Evolutionary conservation across 139 green algal species (phyloP).

Genomic region (Auxenochlorella pyrenoidosa): DNA sequence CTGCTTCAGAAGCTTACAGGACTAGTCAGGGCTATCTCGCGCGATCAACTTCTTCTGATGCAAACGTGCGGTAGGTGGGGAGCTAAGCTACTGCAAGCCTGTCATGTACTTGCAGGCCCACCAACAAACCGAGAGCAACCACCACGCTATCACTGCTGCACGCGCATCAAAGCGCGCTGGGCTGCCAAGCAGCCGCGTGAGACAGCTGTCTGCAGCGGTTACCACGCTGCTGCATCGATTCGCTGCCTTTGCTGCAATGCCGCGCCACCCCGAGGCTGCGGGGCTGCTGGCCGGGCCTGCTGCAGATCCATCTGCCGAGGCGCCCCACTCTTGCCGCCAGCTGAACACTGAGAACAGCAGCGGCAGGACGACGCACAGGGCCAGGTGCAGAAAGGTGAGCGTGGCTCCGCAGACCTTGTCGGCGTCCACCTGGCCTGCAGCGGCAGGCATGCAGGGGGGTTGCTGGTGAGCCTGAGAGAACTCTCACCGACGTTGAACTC

Average conservation of each 20-base stretch:
- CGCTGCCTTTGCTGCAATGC: neutral
- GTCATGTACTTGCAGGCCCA: neutral
- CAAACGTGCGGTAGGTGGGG: too few relatives aligned
- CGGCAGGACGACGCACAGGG: neutral
- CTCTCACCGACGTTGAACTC: too few relatives aligned
- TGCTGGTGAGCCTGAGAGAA: too few relatives aligned
- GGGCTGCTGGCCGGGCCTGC: neutral
- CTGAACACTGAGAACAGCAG: neutral
- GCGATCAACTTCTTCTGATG: too few relatives aligned
- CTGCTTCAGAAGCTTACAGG: too few relatives aligned
- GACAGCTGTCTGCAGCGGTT: neutral
- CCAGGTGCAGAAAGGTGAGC: neutral
- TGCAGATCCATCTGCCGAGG: neutral
- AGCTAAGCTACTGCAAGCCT: neutral
- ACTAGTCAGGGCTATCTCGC: too few relatives aligned
- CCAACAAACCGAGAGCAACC: neutral
- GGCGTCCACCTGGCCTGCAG: neutral
- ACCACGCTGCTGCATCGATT: neutral
- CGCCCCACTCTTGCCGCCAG: neutral
- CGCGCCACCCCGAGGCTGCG: neutral
- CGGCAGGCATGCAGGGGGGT: too few relatives aligned
- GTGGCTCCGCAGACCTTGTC: neutral
- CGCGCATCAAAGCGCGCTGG: neutral
- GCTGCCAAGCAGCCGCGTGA: neutral
- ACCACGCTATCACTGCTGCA: neutral